Conservation (phyloP, 140 eudicot genomes). For the Erigeron philadelphicus region DNA sequence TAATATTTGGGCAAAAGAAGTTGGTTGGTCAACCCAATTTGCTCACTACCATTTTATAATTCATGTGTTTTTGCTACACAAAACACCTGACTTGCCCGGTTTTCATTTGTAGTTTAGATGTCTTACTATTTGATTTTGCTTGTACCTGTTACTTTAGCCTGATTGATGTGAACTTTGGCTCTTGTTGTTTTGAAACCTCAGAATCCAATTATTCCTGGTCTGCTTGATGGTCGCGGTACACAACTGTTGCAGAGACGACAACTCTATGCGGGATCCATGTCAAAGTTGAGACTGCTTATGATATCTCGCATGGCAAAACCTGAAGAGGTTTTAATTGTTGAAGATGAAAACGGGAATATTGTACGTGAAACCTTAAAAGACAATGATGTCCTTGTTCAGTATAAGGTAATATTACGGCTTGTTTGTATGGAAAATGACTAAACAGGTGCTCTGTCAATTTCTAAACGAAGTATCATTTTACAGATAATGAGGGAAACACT, state of each 20-base stretch:
- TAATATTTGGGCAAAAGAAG: not conserved
- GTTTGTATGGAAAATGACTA: not conserved
- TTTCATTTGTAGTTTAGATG: not conserved
- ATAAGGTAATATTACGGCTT: conserved; percentile 57
- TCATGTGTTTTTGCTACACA: not conserved
- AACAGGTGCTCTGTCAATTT: not conserved
- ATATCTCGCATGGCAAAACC: conserved; percentile 99
- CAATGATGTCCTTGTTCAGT: conserved; percentile 95
- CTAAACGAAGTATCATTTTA: conserved; percentile 14
- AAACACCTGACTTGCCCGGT: not conserved
- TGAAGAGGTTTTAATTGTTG: conserved; percentile 94
- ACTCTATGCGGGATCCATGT: conserved; percentile 79
- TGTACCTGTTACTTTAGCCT: conserved; percentile 3
- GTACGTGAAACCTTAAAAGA: conserved; percentile 99
- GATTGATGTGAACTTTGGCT: conserved; percentile 19
- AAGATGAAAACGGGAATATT: conserved; percentile 97
- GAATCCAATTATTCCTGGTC: conserved; percentile 54
- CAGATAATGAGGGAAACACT: conserved; percentile 98
- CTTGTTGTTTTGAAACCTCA: conserved; percentile 23
- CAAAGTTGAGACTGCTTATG: conserved; percentile 80
- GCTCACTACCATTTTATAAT: not conserved
- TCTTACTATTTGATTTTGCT: not conserved
- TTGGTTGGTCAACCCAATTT: not conserved
- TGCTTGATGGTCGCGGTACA: conserved; percentile 68
- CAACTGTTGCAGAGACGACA: conserved; percentile 77